phyloP scores from a whole-genome alignment of 2,329 filamentous ascomycete genomes.

The Fusarium sp. region DNA sequence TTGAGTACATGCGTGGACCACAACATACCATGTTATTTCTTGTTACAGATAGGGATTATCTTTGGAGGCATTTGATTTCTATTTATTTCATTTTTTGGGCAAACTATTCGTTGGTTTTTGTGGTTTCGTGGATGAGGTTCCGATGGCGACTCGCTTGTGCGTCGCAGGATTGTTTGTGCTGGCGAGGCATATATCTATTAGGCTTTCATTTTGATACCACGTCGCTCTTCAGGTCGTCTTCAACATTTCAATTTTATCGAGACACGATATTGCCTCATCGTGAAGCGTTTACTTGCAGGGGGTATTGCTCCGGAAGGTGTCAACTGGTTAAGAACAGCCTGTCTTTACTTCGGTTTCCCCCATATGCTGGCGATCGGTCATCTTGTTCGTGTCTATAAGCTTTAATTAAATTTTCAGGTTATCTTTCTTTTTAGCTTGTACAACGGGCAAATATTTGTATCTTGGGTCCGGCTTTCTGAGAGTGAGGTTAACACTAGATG shows the following conservation, averaged over 20 bases:
- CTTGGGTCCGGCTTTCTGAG: background rate
- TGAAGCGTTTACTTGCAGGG: conserved; percentile 4
- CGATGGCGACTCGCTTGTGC: conserved; percentile 36
- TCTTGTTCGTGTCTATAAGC: conserved; percentile 2
- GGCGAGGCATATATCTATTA: conserved; percentile 45
- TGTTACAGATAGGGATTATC: conserved; percentile 20
- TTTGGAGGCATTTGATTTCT: conserved; percentile 39
- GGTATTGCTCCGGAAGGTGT: background rate
- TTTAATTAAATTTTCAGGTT: background rate
- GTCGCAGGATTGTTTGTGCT: conserved; percentile 39
- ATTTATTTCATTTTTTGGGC: conserved; percentile 23
- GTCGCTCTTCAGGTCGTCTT: conserved; percentile 45
- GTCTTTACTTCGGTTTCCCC: background rate
- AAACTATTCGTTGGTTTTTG: conserved; percentile 38
- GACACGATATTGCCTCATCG: background rate
- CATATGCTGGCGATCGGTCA: background rate
- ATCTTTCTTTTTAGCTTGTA: conserved; percentile 12
- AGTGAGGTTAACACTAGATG: background rate
- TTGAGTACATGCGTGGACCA: conserved; percentile 34
- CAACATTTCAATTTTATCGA: conserved; percentile 23
- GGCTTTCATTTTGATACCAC: conserved; percentile 49
- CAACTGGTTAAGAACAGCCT: background rate
- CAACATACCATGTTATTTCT: conserved; percentile 36
- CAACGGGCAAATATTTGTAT: background rate
- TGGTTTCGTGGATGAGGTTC: conserved; percentile 34